Conservation (phyloP, 139 green algal species). For the Coelastrella sp. region DNA sequence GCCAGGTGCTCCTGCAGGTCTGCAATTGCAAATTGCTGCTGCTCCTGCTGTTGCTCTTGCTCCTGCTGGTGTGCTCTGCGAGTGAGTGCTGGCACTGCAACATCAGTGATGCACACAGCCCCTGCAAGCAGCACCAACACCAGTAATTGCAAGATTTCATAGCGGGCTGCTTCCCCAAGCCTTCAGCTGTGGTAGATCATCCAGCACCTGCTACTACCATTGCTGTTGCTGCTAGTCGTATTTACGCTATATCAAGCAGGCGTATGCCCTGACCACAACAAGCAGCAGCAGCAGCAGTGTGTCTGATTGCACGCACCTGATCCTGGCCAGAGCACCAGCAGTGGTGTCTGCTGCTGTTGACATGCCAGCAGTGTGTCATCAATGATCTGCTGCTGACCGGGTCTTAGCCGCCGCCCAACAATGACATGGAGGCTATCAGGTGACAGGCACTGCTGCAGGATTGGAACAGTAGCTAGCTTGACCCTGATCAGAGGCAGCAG, state of each 20-base stretch:
- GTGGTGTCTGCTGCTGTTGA: not conserved
- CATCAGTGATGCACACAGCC: too few species aligned
- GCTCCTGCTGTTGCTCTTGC: not conserved
- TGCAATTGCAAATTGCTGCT: not conserved
- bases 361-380: not conserved
- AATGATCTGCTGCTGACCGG: not conserved
- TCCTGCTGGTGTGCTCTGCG: not conserved
- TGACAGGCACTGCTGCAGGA: not conserved
- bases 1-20: not conserved
- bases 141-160: not conserved
- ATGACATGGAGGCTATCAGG: constrained; percentile 3
- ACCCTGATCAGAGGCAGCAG: not conserved
- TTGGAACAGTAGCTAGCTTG: constrained; percentile 20
- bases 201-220: not conserved
- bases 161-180: not conserved
- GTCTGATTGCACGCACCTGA: not conserved
- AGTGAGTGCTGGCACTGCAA: too few species aligned
- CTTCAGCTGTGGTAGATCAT: not conserved
- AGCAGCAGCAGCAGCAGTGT: not conserved
- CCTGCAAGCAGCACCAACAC: too few species aligned
- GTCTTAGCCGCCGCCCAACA: not conserved
- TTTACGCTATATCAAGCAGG: not conserved
- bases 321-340: constrained; percentile 25
- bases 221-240: constrained; percentile 15
- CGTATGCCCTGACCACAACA: not conserved